These are phyloP conservation scores for Fomitopsis betulina DNA, from an alignment of 1,284 basidiomycete species.

Conservation along the genomic window DNA sequence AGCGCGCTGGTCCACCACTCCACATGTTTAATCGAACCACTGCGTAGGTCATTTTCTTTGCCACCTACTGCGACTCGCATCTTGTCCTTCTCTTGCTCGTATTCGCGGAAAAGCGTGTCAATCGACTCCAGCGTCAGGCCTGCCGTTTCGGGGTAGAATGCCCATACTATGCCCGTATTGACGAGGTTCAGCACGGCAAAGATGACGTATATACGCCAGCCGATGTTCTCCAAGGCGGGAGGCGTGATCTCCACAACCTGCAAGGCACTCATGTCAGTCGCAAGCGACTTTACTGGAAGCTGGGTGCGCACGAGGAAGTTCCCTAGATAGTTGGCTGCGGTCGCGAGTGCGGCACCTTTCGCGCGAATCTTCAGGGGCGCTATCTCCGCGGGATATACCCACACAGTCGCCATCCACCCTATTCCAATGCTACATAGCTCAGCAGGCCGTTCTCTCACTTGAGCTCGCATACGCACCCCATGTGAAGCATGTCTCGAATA, in stretches of 20 bases:
- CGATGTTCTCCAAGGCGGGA: conserved; percentile 43
- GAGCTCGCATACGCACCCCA: conserved; percentile 6
- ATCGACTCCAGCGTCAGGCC: conserved; percentile 40
- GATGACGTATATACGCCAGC: conserved; percentile 43
- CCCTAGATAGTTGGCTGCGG: conserved; percentile 9
- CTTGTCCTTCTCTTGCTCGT: not conserved
- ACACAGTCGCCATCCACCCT: conserved; percentile 13
- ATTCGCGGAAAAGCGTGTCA: conserved; percentile 28
- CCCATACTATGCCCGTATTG: conserved; percentile 39
- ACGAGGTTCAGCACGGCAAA: conserved; percentile 43
- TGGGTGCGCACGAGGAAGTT: conserved; percentile 7
- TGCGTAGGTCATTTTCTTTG: not conserved
- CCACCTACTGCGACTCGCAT: not conserved
- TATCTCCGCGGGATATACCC: conserved; percentile 12
- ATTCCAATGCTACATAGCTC: not conserved
- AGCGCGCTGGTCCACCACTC: not conserved
- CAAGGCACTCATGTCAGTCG: conserved; percentile 18
- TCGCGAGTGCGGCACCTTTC: conserved; percentile 10
- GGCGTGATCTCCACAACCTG: conserved; percentile 45
- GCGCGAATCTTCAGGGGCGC: conserved; percentile 10
- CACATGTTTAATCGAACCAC: not conserved
- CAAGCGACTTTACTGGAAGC: not conserved
- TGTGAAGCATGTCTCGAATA: conserved; percentile 9
- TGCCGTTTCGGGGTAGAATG: conserved; percentile 42
- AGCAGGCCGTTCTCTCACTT: not conserved